These are phyloP conservation scores for Spathaspora gorwiae DNA, from an alignment of 805 yeast species.

Conservation along the genomic window DNA sequence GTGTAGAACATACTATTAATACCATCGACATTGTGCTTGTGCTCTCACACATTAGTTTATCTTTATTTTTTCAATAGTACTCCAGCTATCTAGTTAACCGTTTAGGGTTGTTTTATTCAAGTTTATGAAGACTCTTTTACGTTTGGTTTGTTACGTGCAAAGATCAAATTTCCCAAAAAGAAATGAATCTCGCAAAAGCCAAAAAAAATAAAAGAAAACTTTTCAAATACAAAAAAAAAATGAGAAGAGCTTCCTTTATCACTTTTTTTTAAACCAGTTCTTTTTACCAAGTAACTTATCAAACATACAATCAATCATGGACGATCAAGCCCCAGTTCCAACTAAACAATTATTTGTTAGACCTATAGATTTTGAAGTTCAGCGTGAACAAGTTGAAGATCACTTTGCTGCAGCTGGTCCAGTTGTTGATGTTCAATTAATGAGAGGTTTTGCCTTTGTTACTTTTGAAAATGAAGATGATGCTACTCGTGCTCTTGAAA, in stretches of 20 bases:
- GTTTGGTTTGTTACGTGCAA: neutral
- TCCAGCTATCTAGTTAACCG: too few relatives aligned
- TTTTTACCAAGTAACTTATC: neutral
- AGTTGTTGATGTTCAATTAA: conserved; percentile 59
- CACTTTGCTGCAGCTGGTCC: conserved; percentile 66
- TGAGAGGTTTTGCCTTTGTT: conserved; percentile 86
- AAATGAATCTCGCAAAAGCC: neutral
- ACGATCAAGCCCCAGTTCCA: conserved; percentile 1
- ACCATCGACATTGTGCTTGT: too few relatives aligned
- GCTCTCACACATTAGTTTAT: too few relatives aligned
- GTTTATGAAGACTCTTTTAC: neutral
- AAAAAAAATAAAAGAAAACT: neutral
- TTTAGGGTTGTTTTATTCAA: too few relatives aligned
- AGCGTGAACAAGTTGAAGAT: conserved; percentile 58
- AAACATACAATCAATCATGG: conserved; percentile 2
- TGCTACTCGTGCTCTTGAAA: conserved; percentile 47
- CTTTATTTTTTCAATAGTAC: too few relatives aligned
- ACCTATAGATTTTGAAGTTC: conserved; percentile 54
- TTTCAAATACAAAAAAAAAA: too few relatives aligned
- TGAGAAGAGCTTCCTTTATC: neutral
- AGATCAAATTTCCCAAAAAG: neutral
- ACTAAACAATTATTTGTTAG: conserved; percentile 45
- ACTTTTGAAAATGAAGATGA: conserved; percentile 67
- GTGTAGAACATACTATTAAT: too few relatives aligned
- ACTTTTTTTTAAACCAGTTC: neutral